phyloP scores from a whole-genome alignment of 148 eudicot species.

The Heliamphora exappendiculata region DNA sequence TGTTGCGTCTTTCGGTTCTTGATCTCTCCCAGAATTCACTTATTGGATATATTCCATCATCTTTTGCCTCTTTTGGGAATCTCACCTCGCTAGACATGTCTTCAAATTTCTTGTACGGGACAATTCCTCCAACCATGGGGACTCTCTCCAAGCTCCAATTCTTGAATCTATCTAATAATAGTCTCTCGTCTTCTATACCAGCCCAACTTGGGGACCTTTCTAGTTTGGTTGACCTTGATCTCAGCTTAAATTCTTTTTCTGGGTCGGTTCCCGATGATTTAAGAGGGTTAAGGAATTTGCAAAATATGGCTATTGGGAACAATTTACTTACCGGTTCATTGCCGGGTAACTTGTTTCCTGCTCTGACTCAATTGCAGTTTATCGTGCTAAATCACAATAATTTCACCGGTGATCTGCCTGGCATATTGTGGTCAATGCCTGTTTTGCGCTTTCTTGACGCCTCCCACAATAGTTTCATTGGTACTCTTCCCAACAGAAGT shows the following conservation, averaged over 20 bases:
- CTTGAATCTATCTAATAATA: constrained; percentile 67
- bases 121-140: constrained; percentile 60
- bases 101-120: constrained; percentile 52
- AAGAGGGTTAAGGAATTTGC: constrained; percentile 55
- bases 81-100: constrained; percentile 63
- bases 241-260: constrained; percentile 50
- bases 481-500: constrained; percentile 42
- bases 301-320: constrained; percentile 43
- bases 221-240: constrained; percentile 78
- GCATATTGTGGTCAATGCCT: constrained; percentile 56
- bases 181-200: constrained; percentile 58
- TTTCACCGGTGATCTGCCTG: constrained; percentile 63
- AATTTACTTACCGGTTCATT: constrained; percentile 56
- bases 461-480: constrained; percentile 68
- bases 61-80: constrained; percentile 44
- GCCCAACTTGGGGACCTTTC: constrained; percentile 65
- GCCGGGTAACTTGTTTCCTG: constrained; percentile 48
- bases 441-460: constrained; percentile 52
- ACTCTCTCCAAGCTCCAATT: constrained; percentile 37
- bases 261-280: constrained; percentile 53
- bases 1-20: constrained; percentile 49
- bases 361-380: constrained; percentile 45
- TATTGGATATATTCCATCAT: constrained; percentile 48
- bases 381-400: constrained; percentile 46
- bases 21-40: constrained; percentile 68